phyloP scores from a whole-genome alignment of 2,329 filamentous ascomycete species.

The Neopestalotiopsis rosae region DNA sequence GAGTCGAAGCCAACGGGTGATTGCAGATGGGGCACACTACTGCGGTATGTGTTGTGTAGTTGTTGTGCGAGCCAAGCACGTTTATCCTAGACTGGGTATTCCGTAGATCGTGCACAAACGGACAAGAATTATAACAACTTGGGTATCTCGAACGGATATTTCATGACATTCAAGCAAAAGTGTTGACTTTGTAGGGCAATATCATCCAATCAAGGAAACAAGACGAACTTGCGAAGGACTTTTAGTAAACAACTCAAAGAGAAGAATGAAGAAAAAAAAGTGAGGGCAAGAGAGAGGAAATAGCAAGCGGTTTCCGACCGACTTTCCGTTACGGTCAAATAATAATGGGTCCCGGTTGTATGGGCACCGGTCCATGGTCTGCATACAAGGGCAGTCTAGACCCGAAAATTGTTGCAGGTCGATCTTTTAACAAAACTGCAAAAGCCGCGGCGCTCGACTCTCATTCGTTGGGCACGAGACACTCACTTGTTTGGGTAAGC shows the following conservation, averaged over 20 bases:
- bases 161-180: neutral
- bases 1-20: neutral
- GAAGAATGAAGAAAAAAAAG: neutral
- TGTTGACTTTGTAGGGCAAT: neutral
- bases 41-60: neutral
- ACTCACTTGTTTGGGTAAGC: neutral
- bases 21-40: neutral
- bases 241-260: constrained; percentile 9
- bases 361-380: constrained; percentile 8
- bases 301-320: neutral
- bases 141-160: neutral
- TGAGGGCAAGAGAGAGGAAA: neutral
- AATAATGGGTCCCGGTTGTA: neutral
- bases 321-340: neutral
- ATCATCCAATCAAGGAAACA: neutral
- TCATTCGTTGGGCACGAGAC: neutral
- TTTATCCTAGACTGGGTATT: neutral
- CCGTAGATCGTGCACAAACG: neutral
- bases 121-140: neutral
- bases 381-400: constrained; percentile 10
- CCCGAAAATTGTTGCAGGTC: constrained; percentile 8
- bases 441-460: neutral
- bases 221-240: constrained; percentile 19
- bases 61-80: neutral
- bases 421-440: neutral